Base-by-base conservation (phyloP, 352 stramenopile species). In the Globisporangium abappressorium region DNA sequence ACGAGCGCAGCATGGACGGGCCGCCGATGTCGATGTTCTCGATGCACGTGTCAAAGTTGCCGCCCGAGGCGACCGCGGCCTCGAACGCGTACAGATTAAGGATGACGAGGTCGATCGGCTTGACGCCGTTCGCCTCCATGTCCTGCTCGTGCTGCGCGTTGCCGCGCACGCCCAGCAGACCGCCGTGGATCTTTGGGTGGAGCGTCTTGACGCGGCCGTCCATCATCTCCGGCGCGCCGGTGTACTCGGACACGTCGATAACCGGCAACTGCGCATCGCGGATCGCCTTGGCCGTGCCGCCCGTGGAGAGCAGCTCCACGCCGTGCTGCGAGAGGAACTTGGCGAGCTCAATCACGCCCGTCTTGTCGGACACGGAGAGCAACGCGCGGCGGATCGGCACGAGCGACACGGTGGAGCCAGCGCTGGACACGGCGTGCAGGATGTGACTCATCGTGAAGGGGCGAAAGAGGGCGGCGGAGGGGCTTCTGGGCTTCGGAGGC, bases 21-120 rank as follows among this genome's bases (percentile, higher is more conserved):
- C 98, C 98, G 54, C 98, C 98, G 81, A 99, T 99, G 78, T 99
- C 98, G 75, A 99, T 99, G 86, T 99, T 99, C 79, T 99, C 98
- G 73, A 99, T 98, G 86, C 97, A 99, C 71, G 97, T 98, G 75
- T 98, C 97, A 74, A 99, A 99, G 68, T 94, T 85, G 26, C 87
- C 78, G 47, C 85, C 87, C 36, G 80, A 89, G 20, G 93, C 91
- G 18, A 99, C 98, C 4, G 98, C 99, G 5, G 90, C 87, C 74
- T 99, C 97, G 73, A 99, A 99, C 18, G 98, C 96, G 82, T 99
- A 99, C 34, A 99, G 80, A 80, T 99, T 99, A 55, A 99, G 84
- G 68, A 99, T 94, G 20, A 99, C 98, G 70, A 99, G 91, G 77
- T 99, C 98, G 77, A 99, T 99, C 62, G 92, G 90, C 70, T 96